phyloP scores from a whole-genome alignment of 306 rosid genomes.

The Cucumis cinereus region DNA sequence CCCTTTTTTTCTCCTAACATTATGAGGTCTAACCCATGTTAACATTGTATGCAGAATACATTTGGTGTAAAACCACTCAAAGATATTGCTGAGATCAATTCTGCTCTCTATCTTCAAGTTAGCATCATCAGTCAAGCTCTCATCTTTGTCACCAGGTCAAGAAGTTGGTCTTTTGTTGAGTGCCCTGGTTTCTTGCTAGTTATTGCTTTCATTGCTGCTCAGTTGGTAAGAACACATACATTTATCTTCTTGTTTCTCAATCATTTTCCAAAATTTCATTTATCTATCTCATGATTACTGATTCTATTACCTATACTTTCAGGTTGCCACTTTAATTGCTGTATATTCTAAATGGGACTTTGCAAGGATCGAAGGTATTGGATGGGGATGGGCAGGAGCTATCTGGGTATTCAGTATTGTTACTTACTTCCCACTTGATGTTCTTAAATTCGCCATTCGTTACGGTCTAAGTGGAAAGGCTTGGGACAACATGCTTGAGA shows the following conservation, averaged over 20 bases:
- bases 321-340: slow-evolving; percentile 52
- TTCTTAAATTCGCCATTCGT: slow-evolving; percentile 56
- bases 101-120: slow-evolving; percentile 91
- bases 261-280: background rate
- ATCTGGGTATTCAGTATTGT: slow-evolving; percentile 70
- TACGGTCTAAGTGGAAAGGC: slow-evolving; percentile 48
- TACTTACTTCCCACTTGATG: slow-evolving; percentile 73
- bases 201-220: slow-evolving; percentile 62
- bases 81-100: slow-evolving; percentile 35
- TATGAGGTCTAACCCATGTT: background rate
- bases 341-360: slow-evolving; percentile 69
- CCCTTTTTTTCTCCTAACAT: too few relatives aligned
- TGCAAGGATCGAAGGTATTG: slow-evolving; percentile 65
- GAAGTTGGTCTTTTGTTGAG: slow-evolving; percentile 72
- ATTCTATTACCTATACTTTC: background rate
- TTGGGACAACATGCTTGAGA: slow-evolving; percentile 54
- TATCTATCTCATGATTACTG: background rate
- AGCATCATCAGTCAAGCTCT: slow-evolving; percentile 91
- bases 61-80: slow-evolving; percentile 39
- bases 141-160: slow-evolving; percentile 84
- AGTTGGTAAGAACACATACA: slow-evolving; percentile 30
- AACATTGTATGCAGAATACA: background rate
- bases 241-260: background rate
- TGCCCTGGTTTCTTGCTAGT: slow-evolving; percentile 62
- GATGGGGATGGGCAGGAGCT: slow-evolving; percentile 84